Base-by-base conservation (phyloP, 192 early-diverging fungal species). In the Tieghemiomyces parasiticus region DNA sequence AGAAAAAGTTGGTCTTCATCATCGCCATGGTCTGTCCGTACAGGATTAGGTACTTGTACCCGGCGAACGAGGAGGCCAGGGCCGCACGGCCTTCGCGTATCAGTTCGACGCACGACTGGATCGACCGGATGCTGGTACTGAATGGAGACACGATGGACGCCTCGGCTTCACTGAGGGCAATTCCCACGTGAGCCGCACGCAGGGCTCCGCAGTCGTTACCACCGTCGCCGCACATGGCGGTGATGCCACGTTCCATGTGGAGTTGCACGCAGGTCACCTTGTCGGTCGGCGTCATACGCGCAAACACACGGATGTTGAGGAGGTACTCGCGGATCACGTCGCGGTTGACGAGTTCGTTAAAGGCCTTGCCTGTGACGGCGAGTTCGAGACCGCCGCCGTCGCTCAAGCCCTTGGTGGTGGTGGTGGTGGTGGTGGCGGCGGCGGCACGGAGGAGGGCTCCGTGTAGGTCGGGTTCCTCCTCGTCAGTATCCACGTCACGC, bases 151-250 rank as follows among this genome's bases (percentile, higher is more conserved):
- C 89, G 55, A 91, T 88, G 33, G 85, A 88, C 9, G 85, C 81
- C 58, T 88, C 87, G 52, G 87, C 73, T 61, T 84, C 86, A n/a
- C 82, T 83, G 44, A 91, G 70, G 29, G 89, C 89, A 9, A 91
- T 61, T 31, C 89, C 89, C 24, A 83, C 86, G 65, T 91, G 89
- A 2, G 87, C 81, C 4, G 85, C 83, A 24, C 86, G 79, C 52
- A 91, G 63, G 6, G 89, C 89, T 44, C 86, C 89, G 61, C 84
- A 83, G 68, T 91, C 89, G 68, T 91, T 91, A 29, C 86, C 85
- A 67, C 87, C 89, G 62, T 91, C 89, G 61, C 89, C 89, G 67
- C 87, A 89, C 89, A 91, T 91, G 51, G 81, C 87, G 13, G 84
- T 85, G 35, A 91, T 78, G 1, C 73, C 78, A 14, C 81, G 77